Evolutionary conservation across 2,329 filamentous ascomycete genomes (phyloP), one percentile per base, ranked within the genome.

Genomic region (Teratosphaeriaceae sp.): DNA sequence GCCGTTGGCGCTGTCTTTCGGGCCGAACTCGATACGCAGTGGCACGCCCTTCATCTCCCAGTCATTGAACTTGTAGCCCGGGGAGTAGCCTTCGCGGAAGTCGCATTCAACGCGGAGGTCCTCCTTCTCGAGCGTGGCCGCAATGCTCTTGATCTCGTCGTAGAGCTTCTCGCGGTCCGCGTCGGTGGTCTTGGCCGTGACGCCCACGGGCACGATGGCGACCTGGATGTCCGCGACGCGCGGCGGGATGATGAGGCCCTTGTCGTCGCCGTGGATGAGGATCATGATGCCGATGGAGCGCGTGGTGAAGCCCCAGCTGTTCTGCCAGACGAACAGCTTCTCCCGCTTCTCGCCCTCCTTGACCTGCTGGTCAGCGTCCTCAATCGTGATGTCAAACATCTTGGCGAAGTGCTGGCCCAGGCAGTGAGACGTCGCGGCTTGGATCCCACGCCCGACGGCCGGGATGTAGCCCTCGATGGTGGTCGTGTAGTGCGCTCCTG

Each of bases 201-300:
- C 82, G 44, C 92, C 94, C 31, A 97, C 89, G 7, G 94, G 90
- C 44, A 98, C 83, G 49, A 98, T 77, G 54, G 96, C 77, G 34
- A 82, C 79, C 68, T 98, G 92, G 50, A 82, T 75, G 68, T 90
- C 88, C 51, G 89, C 83, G 40, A 97, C 85, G 43, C 88, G 80
- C 30, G 92, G 92, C 62, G 92, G 92, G 40, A 97, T 80, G 49
- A 97, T 88, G 15, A 98, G 76, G 51, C 92, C 92, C 68, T 90
- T 90, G 71, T 98, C 85, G 64, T 98, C 92, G 59, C 88, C 84
- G 69, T 98, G 92, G 48, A 94, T 88, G 81, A 98, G 92, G 60
- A 96, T 86, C 90, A 97, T 97, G 65, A 97, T 88, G 71, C 92
- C 94, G 53, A 98, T 94, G 44, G 90, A 88, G 63, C 92, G 88